phyloP scores from a whole-genome alignment of 1,284 basidiomycete genomes.

The Naganishia sp. region DNA sequence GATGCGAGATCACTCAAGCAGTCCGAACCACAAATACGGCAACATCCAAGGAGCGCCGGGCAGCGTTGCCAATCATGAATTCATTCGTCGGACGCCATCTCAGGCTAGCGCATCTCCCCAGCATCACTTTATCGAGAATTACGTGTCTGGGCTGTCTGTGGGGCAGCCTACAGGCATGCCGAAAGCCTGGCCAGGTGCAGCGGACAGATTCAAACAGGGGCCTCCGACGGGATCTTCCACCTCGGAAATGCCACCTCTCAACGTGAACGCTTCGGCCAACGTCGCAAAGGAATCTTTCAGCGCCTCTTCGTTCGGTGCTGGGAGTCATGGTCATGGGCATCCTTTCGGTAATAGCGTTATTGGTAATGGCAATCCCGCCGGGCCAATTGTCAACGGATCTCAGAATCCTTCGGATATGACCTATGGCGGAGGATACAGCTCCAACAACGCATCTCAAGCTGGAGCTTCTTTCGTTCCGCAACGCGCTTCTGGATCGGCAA shows the following conservation, averaged over 20 bases:
- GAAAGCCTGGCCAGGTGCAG: not conserved
- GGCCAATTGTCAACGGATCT: too few species aligned
- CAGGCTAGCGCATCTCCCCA: slow-evolving; percentile 20
- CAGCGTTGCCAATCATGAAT: not conserved
- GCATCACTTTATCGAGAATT: slow-evolving; percentile 1
- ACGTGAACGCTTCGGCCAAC: not conserved
- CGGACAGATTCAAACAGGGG: slow-evolving; percentile 6
- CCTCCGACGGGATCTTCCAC: not conserved
- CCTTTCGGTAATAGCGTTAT: too few species aligned
- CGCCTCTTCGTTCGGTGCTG: not conserved
- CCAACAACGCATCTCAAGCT: not conserved
- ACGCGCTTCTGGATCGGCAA: not conserved
- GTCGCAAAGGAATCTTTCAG: not conserved
- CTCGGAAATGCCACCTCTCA: slow-evolving; percentile 6
- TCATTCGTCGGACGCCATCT: slow-evolving; percentile 8
- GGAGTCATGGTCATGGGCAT: not conserved
- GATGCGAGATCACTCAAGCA: slow-evolving; percentile 2
- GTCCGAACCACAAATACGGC: slow-evolving; percentile 22
- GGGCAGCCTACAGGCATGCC: not conserved
- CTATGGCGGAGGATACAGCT: not conserved
- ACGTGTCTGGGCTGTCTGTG: not conserved
- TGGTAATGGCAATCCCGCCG: too few species aligned
- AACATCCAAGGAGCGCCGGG: slow-evolving; percentile 7
- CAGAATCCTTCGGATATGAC: too few species aligned
- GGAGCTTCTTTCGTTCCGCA: slow-evolving; percentile 2